These are phyloP conservation scores for Rhizophagus clarus DNA, from an alignment of 192 early-diverging fungal genomes.

Conservation along the genomic window DNA sequence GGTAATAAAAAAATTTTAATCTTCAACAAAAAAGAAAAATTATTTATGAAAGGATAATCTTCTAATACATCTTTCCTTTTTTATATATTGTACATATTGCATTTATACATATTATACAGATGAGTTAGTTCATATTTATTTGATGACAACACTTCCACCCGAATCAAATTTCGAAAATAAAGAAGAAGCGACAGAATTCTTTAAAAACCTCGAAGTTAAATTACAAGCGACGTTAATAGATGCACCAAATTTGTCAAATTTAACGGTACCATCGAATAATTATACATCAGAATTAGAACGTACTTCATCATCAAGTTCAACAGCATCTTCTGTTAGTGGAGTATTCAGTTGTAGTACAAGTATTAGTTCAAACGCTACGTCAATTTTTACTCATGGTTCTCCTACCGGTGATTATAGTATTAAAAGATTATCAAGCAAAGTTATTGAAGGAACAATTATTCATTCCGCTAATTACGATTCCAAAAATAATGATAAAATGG, in stretches of 20 bases:
- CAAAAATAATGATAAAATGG: slow-evolving; percentile 38
- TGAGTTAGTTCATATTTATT: background rate
- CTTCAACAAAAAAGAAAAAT: background rate
- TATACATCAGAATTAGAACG: background rate
- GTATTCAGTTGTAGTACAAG: background rate
- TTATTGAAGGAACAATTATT: slow-evolving; percentile 40
- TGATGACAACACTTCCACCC: background rate
- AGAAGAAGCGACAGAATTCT: background rate
- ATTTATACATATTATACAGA: background rate
- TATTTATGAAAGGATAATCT: background rate
- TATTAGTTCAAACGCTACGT: slow-evolving; percentile 29
- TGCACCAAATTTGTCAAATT: background rate
- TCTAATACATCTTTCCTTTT: too few species aligned
- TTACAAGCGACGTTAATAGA: background rate
- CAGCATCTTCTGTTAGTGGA: background rate
- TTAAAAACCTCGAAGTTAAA: background rate
- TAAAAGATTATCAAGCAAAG: slow-evolving; percentile 26
- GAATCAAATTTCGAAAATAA: background rate
- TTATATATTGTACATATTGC: too few species aligned
- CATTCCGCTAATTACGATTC: slow-evolving; percentile 49
- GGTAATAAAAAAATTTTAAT: background rate
- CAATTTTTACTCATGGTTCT: slow-evolving; percentile 29
- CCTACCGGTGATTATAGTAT: slow-evolving; percentile 30
- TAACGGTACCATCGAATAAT: background rate
- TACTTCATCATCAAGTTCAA: background rate